Evolutionary conservation across 2,329 filamentous ascomycete genomes (phyloP).

Genomic region (Xylariaceae sp.): DNA sequence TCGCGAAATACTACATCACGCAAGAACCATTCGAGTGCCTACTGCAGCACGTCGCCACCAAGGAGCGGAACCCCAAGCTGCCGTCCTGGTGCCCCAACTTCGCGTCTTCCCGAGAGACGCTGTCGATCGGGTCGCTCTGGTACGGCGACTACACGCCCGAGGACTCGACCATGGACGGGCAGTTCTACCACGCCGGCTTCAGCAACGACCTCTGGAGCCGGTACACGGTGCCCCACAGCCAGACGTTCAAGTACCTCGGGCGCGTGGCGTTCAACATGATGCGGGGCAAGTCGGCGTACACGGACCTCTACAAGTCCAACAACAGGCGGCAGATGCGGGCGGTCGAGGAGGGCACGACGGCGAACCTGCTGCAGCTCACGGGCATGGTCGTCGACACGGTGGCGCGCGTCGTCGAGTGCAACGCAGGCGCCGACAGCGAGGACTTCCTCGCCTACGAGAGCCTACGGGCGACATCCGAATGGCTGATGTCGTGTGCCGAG

Average conservation of each 20-base stretch:
- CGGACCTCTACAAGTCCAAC: background rate
- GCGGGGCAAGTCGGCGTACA: background rate
- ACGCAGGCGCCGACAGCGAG: background rate
- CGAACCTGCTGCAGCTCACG: background rate
- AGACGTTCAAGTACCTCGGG: background rate
- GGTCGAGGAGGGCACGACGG: too few relatives aligned
- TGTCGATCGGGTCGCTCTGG: background rate
- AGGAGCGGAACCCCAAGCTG: background rate
- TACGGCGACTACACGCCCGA: background rate
- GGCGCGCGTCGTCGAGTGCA: background rate
- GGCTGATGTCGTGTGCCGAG: background rate
- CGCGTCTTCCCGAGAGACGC: background rate
- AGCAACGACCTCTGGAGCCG: background rate
- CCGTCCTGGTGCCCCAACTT: background rate
- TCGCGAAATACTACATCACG: background rate
- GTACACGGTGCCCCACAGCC: background rate
- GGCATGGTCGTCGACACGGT: background rate
- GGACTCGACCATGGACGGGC: background rate
- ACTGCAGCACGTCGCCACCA: background rate
- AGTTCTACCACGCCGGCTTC: background rate
- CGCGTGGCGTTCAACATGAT: background rate
- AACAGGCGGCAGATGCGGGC: background rate
- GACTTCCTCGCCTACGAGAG: background rate
- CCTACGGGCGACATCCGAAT: background rate
- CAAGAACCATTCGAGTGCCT: background rate